Evolutionary conservation across 176 grass and related monocot species (phyloP), one percentile per base, ranked within the genome.

Genomic region (Rhynchospora breviuscula): DNA sequence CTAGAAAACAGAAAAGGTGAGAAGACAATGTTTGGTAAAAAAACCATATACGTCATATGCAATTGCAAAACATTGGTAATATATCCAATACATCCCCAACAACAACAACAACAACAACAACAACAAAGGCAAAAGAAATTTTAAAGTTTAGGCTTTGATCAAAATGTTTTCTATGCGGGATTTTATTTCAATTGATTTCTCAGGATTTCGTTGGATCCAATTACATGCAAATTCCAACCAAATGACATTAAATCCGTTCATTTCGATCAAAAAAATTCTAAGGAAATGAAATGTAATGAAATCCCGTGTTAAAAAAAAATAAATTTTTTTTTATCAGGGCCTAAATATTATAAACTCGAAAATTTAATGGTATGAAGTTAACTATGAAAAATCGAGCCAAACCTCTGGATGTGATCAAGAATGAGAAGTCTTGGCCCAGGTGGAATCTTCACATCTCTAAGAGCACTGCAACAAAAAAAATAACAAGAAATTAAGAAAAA

Each of bases 351-450:
- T 40, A 40, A 40, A 40, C 35, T 40, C 35, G 7, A 25, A 33
- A 13, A 18, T 78, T 29, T 8, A 49, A 78, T 57, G 22, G 7
- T 18, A n/a, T 77, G 47, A 78, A 78, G 26, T 56, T 77, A 17
- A 56, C 51, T 64, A 78, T 57, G 11, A 78, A 78, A 33, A 6
- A 45, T 14, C 10, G 12, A 81, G 80, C 2, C 74, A 40, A 80
- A 99, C 97, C 97, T 99, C 52, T 89, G 89, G 86, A 99, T 90
- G 85, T 95, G 97, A 87, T 99, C 91, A 2, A 99, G 93, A 45
- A 99, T 99, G 51, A 99, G 88, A 83, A 99, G 93, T 82, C 97
- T 95, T 18, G 97, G 97, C 19, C 97, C 97, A 70, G 97, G 97
- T 47, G 97, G 97, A 66, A 99, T 93, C 61, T 93, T 90, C 86